These are phyloP conservation scores for Lotmaria passim DNA, from an alignment of 208 protist species.

Conservation along the genomic window DNA sequence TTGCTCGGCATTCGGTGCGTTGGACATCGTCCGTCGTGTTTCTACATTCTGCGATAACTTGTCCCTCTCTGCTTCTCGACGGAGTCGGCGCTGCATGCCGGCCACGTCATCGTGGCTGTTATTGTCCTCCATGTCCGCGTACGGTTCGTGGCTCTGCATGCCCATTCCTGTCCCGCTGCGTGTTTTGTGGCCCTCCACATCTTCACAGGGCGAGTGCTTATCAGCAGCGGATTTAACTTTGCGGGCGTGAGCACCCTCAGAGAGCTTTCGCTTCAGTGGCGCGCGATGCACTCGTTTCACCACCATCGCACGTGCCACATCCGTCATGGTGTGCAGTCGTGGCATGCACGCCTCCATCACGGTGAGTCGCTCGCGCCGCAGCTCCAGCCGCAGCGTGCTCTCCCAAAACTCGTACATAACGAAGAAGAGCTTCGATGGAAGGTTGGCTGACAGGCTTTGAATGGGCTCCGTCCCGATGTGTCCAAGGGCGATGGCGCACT, in stretches of 20 bases:
- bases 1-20: too few species aligned
- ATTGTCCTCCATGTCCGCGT: background rate
- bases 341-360: constrained; percentile 43
- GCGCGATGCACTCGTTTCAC: constrained; percentile 20
- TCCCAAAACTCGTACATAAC: constrained; percentile 68
- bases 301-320: constrained; percentile 34
- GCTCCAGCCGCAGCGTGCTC: constrained; percentile 60
- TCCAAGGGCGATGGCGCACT: constrained; percentile 40
- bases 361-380: constrained; percentile 53
- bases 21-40: too few species aligned
- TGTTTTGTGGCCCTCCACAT: too few species aligned
- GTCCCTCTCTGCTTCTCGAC: constrained; percentile 4
- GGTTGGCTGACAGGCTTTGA: constrained; percentile 24
- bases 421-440: constrained; percentile 42
- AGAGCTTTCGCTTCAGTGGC: background rate
- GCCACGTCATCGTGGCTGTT: background rate
- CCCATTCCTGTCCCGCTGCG: too few species aligned
- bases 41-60: background rate
- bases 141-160: constrained; percentile 9
- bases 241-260: background rate
- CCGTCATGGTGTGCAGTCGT: constrained; percentile 50
- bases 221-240: background rate
- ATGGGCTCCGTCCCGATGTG: constrained; percentile 47
- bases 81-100: constrained; percentile 10
- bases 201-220: too few species aligned